A percentile compares a stretch with the other conserved stretches of the same genome.
These are phyloP conservation scores for Triadica sebifera DNA, from an alignment of 345 rosid species.

Conservation along the genomic window DNA sequence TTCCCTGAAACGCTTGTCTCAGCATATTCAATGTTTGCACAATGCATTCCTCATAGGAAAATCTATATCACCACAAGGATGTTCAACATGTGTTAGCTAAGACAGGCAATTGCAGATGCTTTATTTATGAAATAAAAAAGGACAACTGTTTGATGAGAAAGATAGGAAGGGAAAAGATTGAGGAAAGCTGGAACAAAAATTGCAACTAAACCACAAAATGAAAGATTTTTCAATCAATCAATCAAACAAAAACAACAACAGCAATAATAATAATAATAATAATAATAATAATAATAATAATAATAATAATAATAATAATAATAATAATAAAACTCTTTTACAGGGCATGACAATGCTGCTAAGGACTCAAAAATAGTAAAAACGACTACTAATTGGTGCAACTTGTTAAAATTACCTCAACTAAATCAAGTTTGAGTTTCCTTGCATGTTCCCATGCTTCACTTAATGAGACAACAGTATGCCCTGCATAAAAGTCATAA, in stretches of 20 bases:
- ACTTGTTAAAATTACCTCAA: slow-evolving; percentile 42
- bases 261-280: too few species aligned
- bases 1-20: too few species aligned
- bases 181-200: not conserved
- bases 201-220: not conserved
- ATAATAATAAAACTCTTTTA: too few species aligned
- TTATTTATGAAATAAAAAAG: not conserved
- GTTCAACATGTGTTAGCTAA: too few species aligned
- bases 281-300: too few species aligned
- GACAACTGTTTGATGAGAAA: not conserved
- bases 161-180: not conserved
- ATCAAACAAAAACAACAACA: too few species aligned
- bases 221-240: not conserved
- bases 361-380: not conserved
- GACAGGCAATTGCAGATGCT: too few species aligned
- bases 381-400: not conserved
- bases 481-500: slow-evolving; percentile 36
- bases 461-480: slow-evolving; percentile 36
- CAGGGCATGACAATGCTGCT: not conserved
- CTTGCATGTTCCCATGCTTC: slow-evolving; percentile 49
- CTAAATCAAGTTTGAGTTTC: slow-evolving; percentile 49
- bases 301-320: too few species aligned
- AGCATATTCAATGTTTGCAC: too few species aligned
- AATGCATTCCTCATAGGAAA: too few species aligned
- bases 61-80: too few species aligned